Percentiles rank a stretch among this genome's conserved stretches.
Conservation (phyloP, 2,329 filamentous ascomycete genomes). For the Botrytis medusae region DNA sequence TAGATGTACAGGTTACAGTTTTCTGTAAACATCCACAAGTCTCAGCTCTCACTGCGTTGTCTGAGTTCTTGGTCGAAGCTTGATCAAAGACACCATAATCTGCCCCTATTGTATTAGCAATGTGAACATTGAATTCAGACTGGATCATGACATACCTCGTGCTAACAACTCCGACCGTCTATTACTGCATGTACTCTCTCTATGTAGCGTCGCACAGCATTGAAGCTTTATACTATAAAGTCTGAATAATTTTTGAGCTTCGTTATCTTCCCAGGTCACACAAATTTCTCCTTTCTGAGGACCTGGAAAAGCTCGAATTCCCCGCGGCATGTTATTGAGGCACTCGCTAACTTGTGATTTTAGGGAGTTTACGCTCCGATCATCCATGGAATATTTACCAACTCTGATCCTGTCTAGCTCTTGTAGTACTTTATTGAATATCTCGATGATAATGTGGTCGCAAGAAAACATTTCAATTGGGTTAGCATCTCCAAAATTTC, state of each 20-base stretch:
- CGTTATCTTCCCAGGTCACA: neutral
- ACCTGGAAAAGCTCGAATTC: neutral
- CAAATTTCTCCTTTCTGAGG: neutral
- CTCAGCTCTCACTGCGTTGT: neutral
- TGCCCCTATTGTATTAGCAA: neutral
- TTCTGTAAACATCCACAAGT: neutral
- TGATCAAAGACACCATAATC: no score
- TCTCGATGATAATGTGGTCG: conserved; percentile 24
- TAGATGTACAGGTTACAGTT: neutral
- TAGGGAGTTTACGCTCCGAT: neutral
- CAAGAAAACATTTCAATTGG: conserved; percentile 20
- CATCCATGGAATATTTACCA: neutral
- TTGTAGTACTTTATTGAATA: conserved; percentile 17
- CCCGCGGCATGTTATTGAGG: neutral
- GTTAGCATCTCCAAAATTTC: neutral
- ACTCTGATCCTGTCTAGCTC: neutral
- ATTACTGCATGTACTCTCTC: neutral
- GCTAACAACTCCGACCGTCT: neutral
- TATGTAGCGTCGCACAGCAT: neutral
- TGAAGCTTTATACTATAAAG: neutral
- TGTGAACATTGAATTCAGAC: neutral
- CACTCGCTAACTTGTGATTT: neutral
- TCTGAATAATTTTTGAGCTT: neutral
- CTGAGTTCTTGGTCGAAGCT: neutral
- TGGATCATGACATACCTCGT: neutral